Conservation (phyloP, 495 filamentous ascomycete genomes). For the Penicillium psychrofluorescens region DNA sequence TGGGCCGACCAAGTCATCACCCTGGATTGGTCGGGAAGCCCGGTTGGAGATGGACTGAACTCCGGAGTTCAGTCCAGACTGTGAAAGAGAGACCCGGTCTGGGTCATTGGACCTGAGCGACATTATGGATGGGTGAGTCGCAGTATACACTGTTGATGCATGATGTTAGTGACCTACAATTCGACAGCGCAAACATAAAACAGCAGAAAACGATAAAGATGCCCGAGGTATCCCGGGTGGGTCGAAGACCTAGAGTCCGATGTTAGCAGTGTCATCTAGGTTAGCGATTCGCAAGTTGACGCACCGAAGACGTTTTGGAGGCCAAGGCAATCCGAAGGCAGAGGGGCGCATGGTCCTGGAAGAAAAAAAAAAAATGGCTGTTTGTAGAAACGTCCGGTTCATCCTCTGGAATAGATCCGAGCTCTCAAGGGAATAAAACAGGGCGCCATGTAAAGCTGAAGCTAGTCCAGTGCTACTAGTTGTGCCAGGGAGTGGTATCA, state of each 20-base stretch:
- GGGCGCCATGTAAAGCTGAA: background rate
- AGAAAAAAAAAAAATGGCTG: background rate
- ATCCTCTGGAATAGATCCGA: background rate
- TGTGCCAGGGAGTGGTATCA: background rate
- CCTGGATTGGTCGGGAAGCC: slow-evolving; percentile 36
- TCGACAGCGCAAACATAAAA: slow-evolving; percentile 6
- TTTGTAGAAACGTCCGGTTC: background rate
- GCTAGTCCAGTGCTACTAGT: slow-evolving; percentile 7
- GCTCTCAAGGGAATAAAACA: background rate
- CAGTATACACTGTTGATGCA: slow-evolving; percentile 16
- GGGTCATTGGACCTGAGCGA: slow-evolving; percentile 30
- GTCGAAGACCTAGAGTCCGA: slow-evolving; percentile 4
- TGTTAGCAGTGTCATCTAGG: slow-evolving; percentile 7
- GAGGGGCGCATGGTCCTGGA: background rate
- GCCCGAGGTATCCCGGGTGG: slow-evolving; percentile 20
- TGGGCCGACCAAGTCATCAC: slow-evolving; percentile 43
- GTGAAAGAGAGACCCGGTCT: slow-evolving; percentile 28
- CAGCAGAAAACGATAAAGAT: slow-evolving; percentile 7
- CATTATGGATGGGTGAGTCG: slow-evolving; percentile 22
- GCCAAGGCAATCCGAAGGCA: slow-evolving; percentile 4
- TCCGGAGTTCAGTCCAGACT: slow-evolving; percentile 31
- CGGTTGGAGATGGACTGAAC: slow-evolving; percentile 33
- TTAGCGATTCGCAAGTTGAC: background rate
- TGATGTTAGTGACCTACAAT: slow-evolving; percentile 31
- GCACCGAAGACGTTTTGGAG: slow-evolving; percentile 9